Conservation (phyloP, 306 rosid genomes). For the Prunus dulcis region DNA sequence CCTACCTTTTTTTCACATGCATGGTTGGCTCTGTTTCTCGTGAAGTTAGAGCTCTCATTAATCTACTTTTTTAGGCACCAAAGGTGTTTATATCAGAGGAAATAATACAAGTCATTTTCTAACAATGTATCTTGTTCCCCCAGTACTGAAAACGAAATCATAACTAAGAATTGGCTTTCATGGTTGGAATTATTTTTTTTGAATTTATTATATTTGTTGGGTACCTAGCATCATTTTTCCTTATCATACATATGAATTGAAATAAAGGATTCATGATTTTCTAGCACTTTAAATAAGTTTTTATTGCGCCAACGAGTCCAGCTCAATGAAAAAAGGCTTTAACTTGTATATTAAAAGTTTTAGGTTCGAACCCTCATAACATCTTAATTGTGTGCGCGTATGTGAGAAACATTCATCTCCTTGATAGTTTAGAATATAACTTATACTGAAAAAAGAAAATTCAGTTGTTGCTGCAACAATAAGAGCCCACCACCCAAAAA, state of each 20-base stretch:
- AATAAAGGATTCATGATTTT: neutral
- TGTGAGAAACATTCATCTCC: fast-evolving
- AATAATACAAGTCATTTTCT: neutral
- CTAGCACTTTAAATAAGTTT: neutral
- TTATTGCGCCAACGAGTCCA: no score
- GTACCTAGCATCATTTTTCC: no score
- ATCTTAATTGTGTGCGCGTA: no score
- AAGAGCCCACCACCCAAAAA: no score
- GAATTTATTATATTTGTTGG: no score
- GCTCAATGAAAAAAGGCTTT: fast-evolving
- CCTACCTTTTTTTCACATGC: constrained; percentile 27
- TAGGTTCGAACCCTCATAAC: fast-evolving
- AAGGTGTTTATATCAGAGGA: neutral
- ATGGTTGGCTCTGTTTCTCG: constrained; percentile 19
- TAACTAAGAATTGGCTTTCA: neutral
- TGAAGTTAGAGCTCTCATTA: constrained; percentile 25
- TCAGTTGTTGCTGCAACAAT: no score
- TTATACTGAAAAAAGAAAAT: no score
- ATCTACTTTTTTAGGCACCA: neutral
- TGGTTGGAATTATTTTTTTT: no score
- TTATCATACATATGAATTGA: no score
- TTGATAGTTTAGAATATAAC: no score
- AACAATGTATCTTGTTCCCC: neutral
- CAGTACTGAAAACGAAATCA: neutral
- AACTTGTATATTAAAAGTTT: fast-evolving